phyloP scores from a whole-genome alignment of 169 alveolate species.

The Cryptosporidium ryanae region DNA sequence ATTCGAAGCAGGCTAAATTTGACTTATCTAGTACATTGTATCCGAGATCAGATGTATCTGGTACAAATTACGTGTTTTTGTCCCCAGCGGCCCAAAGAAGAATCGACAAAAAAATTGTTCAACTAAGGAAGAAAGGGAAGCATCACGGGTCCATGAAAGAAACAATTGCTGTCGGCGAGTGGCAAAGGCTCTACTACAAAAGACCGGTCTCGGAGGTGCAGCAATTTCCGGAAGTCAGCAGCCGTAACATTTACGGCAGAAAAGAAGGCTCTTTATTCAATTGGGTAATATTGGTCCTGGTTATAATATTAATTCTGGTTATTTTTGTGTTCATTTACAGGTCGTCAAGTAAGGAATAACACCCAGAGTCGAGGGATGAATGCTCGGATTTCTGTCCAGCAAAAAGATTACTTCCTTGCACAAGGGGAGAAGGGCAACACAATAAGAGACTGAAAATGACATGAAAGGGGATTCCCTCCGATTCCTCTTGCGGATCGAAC shows the following conservation, averaged over 20 bases:
- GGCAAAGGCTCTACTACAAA: slow-evolving; percentile 61
- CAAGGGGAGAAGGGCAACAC: too few species aligned
- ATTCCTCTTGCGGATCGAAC: too few species aligned
- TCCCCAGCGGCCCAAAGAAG: slow-evolving; percentile 41
- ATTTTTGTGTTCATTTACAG: slow-evolving; percentile 12
- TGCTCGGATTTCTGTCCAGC: too few species aligned
- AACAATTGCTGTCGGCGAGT: slow-evolving; percentile 63
- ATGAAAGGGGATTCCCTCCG: too few species aligned
- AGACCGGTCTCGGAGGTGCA: slow-evolving; percentile 14
- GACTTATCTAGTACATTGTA: slow-evolving; percentile 28
- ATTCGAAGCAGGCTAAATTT: slow-evolving; percentile 47
- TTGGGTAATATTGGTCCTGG: slow-evolving; percentile 44
- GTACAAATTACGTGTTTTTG: slow-evolving; percentile 55
- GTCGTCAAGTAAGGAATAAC: not conserved
- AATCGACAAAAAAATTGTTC: slow-evolving; percentile 48
- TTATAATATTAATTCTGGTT: not conserved
- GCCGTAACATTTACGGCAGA: not conserved
- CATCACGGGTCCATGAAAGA: slow-evolving; percentile 58
- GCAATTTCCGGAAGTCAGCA: not conserved
- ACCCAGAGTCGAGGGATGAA: too few species aligned
- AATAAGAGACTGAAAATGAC: too few species aligned
- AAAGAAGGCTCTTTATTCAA: slow-evolving; percentile 7
- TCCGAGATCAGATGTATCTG: slow-evolving; percentile 34
- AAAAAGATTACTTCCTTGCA: too few species aligned
- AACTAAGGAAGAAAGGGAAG: slow-evolving; percentile 29